Evolutionary conservation across 805 yeast species (phyloP).

Genomic region (Torulaspora microellipsoides): DNA sequence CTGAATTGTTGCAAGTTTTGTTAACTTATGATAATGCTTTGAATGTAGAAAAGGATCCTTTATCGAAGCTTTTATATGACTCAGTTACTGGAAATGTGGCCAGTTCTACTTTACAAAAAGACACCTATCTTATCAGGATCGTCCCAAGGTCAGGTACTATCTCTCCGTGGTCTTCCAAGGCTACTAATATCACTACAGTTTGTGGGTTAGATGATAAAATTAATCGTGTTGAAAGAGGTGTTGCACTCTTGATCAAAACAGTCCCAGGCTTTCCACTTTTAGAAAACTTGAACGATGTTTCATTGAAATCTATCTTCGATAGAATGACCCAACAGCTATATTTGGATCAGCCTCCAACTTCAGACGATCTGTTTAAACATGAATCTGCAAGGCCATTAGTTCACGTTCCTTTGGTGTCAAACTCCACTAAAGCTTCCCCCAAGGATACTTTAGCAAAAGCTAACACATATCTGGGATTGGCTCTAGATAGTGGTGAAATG

Average conservation of each 20-base stretch:
- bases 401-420: constrained; percentile 56
- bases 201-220: constrained; percentile 73
- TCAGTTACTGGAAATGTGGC: constrained; percentile 25
- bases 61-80: constrained; percentile 24
- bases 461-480: constrained; percentile 81
- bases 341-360: constrained; percentile 56
- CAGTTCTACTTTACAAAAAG: constrained; percentile 33
- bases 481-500: constrained; percentile 92
- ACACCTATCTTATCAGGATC: constrained; percentile 61
- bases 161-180: constrained; percentile 99
- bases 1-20: constrained; percentile 51
- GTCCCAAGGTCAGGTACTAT: constrained; percentile 94
- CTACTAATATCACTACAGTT: constrained; percentile 87
- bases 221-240: constrained; percentile 88
- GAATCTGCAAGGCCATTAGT: constrained; percentile 82
- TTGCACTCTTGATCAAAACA: constrained; percentile 65
- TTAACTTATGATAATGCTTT: constrained; percentile 70
- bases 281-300: constrained; percentile 49
- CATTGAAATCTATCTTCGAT: constrained; percentile 73
- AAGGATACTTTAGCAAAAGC: constrained; percentile 65
- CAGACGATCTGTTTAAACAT: constrained; percentile 68
- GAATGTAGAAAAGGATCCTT: constrained; percentile 44
- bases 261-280: constrained; percentile 65
- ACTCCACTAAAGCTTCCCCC: constrained; percentile 27
- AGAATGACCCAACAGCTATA: constrained; percentile 87